These are phyloP conservation scores for Geranium brycei DNA, from an alignment of 345 rosid genomes.

Conservation along the genomic window DNA sequence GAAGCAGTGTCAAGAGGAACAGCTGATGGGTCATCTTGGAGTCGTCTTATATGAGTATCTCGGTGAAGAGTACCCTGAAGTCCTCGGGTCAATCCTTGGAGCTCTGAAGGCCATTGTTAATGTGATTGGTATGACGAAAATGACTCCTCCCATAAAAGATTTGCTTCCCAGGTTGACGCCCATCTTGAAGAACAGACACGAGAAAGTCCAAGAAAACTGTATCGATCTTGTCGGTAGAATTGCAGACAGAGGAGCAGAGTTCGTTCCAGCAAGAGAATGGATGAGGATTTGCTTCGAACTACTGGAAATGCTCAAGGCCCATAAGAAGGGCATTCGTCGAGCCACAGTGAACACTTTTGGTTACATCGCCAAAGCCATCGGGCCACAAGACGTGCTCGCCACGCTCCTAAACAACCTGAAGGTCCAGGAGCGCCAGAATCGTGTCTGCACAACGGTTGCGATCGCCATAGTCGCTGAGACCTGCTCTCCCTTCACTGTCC, in stretches of 20 bases:
- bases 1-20: conserved; percentile 98
- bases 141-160: conserved; percentile 98
- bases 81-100: conserved; percentile 90
- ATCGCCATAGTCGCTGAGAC: conserved; percentile 96
- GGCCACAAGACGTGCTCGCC: conserved; percentile 95
- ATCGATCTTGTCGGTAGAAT: conserved; percentile 96
- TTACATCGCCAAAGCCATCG: conserved; percentile 95
- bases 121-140: conserved; percentile 97
- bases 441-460: conserved; percentile 96
- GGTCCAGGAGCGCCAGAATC: conserved; percentile 97
- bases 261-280: conserved; percentile 98
- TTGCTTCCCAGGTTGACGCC: conserved; percentile 96
- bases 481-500: conserved; percentile 86
- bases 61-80: conserved; percentile 99
- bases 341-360: conserved; percentile 96
- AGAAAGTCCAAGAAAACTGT: conserved; percentile 97
- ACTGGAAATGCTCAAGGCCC: conserved; percentile 98
- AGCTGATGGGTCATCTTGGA: conserved; percentile 97
- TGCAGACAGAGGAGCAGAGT: conserved; percentile 99
- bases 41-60: conserved; percentile 88
- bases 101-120: conserved; percentile 93
- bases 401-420: conserved; percentile 88
- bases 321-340: conserved; percentile 94
- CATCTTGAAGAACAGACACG: conserved; percentile 90
- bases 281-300: conserved; percentile 98